A percentile compares a stretch with the other conserved stretches of the same genome.
Evolutionary conservation across 169 alveolate species (phyloP).

Genomic region (Plasmodium fragile): DNA sequence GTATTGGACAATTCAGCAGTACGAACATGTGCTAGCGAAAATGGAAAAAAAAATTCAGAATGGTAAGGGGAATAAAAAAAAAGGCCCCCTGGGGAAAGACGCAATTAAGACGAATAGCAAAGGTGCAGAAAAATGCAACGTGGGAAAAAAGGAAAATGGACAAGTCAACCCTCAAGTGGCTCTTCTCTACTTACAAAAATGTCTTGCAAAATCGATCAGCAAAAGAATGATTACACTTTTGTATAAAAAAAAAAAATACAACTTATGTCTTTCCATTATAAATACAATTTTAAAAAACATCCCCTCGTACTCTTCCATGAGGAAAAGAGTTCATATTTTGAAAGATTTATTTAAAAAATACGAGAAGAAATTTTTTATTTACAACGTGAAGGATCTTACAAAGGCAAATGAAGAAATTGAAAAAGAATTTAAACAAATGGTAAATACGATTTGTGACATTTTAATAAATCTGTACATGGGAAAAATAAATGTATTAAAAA

Average conservation of each 20-base stretch:
- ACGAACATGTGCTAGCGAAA: slow-evolving; percentile 22
- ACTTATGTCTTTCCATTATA: slow-evolving; percentile 33
- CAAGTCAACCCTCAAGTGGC: background rate
- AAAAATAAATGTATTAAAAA: slow-evolving; percentile 45
- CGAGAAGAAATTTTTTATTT: slow-evolving; percentile 32
- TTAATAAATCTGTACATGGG: slow-evolving; percentile 47
- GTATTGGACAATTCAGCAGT: slow-evolving; percentile 23
- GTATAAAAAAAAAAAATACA: slow-evolving; percentile 57
- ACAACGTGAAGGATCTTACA: slow-evolving; percentile 18
- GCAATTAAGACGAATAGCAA: background rate
- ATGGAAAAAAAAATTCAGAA: background rate
- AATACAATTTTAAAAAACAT: slow-evolving; percentile 48
- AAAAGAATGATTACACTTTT: slow-evolving; percentile 30
- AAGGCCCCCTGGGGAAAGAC: background rate
- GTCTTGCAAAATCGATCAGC: slow-evolving; percentile 37
- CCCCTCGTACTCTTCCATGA: slow-evolving; percentile 40
- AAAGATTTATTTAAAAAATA: slow-evolving; percentile 44
- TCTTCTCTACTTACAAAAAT: slow-evolving; percentile 36
- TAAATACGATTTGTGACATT: slow-evolving; percentile 44
- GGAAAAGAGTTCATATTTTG: slow-evolving; percentile 35
- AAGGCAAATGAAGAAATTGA: slow-evolving; percentile 65
- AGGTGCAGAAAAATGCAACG: too few relatives aligned
- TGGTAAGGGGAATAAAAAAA: background rate
- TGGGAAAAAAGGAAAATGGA: background rate
- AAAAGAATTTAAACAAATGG: slow-evolving; percentile 47